Conservation (phyloP, 768 basidiomycete genomes). For the Amanita rubescens region DNA sequence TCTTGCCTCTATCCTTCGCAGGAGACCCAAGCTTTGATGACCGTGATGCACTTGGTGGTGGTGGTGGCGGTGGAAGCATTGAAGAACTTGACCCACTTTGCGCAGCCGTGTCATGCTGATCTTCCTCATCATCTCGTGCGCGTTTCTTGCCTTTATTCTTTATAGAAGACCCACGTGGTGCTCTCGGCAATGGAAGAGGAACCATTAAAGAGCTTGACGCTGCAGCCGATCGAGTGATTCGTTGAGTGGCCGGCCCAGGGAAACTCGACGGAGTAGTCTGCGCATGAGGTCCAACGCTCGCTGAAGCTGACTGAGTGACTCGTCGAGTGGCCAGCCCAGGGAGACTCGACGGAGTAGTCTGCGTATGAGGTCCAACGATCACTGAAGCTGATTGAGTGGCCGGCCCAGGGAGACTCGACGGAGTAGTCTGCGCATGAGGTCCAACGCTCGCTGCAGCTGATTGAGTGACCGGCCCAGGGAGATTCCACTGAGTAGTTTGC, state of each 20-base stretch:
- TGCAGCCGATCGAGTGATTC: slow-evolving; percentile 4
- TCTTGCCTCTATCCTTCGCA: background rate
- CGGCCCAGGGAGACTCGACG: background rate
- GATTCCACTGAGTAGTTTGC: slow-evolving; percentile 10
- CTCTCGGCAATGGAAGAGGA: background rate
- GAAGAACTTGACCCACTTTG: slow-evolving; percentile 6
- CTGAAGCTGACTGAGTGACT: slow-evolving; percentile 4
- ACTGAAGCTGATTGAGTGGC: background rate
- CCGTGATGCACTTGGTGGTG: background rate
- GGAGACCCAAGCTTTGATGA: background rate
- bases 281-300: background rate
- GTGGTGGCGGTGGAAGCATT: background rate
- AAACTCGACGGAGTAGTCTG: background rate
- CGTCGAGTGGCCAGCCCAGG: background rate
- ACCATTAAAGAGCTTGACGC: background rate
- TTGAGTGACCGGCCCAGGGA: slow-evolving; percentile 4
- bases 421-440: background rate
- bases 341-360: background rate
- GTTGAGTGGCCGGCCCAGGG: background rate
- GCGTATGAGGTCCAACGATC: background rate
- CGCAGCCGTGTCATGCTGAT: slow-evolving; percentile 6
- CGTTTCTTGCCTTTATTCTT: background rate
- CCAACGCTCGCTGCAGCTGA: slow-evolving; percentile 1
- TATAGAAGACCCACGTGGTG: background rate
- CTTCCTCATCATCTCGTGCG: background rate